Percentiles rank a stretch among this genome's conserved stretches.
Conservation (phyloP, 805 yeast species). For the Pichia kluyveri region DNA sequence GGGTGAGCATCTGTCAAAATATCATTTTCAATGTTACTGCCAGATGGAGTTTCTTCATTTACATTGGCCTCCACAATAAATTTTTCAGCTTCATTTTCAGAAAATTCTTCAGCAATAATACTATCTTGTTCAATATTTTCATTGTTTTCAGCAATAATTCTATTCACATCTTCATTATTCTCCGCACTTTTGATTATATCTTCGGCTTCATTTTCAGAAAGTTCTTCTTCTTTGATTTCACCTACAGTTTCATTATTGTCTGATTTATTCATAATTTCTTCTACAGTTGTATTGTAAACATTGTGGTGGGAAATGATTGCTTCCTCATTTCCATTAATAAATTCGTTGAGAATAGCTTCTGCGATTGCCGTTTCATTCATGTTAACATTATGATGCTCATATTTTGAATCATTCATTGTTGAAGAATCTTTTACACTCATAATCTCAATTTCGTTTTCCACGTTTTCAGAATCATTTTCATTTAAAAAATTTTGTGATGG, state of each 20-base stretch:
- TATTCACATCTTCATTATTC: neutral
- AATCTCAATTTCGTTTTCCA: neutral
- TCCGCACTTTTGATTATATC: neutral
- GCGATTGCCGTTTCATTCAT: neutral
- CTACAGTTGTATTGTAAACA: too few relatives aligned
- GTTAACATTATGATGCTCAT: too few relatives aligned
- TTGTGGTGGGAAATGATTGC: neutral
- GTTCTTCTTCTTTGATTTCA: neutral
- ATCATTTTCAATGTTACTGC: too few relatives aligned
- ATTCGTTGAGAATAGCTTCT: neutral
- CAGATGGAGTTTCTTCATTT: neutral
- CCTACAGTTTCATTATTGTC: neutral
- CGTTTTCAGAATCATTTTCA: neutral
- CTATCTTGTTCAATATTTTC: neutral
- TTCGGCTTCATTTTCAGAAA: neutral
- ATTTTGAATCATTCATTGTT: too few relatives aligned
- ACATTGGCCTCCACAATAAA: neutral
- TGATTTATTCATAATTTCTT: neutral
- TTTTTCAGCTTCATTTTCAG: neutral
- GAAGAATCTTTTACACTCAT: neutral
- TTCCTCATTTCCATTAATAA: neutral
- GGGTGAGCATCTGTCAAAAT: too few relatives aligned
- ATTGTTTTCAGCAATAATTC: neutral
- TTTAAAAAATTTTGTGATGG: neutral
- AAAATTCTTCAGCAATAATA: neutral